Evolutionary conservation across 2,329 filamentous ascomycete species (phyloP).

Genomic region (Epicoccum sorghinum): DNA sequence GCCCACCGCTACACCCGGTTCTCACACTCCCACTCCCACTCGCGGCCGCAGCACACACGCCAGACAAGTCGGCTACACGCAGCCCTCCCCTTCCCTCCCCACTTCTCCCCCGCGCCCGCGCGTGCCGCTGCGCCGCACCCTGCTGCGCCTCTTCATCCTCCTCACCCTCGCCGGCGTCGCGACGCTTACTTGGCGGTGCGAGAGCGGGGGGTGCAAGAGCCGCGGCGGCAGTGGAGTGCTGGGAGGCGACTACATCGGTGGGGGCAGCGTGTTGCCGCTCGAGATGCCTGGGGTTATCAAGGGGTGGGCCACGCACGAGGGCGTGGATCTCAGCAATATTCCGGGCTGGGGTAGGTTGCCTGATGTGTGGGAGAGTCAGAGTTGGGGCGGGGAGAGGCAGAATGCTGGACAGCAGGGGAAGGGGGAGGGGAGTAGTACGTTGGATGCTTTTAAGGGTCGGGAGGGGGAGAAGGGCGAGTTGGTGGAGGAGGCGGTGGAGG

Average conservation of each 20-base stretch:
- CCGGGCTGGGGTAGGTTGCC: too few relatives aligned
- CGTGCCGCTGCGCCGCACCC: background rate
- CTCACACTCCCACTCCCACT: background rate
- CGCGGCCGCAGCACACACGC: background rate
- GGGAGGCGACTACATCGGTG: background rate
- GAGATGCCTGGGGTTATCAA: too few relatives aligned
- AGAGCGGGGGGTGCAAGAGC: constrained; percentile 1
- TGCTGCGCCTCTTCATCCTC: background rate
- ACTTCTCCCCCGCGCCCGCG: too few relatives aligned
- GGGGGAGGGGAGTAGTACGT: background rate
- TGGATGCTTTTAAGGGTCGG: background rate
- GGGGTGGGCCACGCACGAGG: background rate
- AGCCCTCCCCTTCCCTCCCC: background rate
- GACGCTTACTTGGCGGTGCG: constrained; percentile 9
- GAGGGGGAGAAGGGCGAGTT: background rate
- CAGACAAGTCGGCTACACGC: background rate
- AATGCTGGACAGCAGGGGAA: background rate
- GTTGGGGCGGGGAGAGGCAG: constrained; percentile 5
- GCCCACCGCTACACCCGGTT: background rate
- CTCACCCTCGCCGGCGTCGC: background rate
- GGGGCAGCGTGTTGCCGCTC: background rate
- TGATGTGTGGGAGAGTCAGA: background rate
- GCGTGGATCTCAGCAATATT: background rate
- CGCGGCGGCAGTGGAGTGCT: constrained; percentile 1
- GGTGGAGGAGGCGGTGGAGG: background rate